Conservation (phyloP, 768 basidiomycete species). For the Gloeostereum incarnatum region DNA sequence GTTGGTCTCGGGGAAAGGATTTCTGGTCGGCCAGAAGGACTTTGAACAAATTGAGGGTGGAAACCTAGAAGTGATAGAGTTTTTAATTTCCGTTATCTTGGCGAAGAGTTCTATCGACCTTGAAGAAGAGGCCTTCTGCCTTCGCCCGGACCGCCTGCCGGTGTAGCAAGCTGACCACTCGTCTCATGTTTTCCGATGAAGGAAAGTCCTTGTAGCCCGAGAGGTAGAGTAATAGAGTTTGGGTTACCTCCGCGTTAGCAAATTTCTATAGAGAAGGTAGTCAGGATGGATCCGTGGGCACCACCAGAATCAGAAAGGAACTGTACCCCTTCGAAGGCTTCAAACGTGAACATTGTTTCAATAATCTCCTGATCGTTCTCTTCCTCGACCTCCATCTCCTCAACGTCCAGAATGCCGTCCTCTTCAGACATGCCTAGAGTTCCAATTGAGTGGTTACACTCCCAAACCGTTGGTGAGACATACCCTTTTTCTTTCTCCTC, state of each 20-base stretch:
- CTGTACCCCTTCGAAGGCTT: slow-evolving; percentile 80
- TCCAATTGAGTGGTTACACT: slow-evolving; percentile 11
- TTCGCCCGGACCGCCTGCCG: slow-evolving; percentile 86
- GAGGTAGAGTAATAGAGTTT: slow-evolving; percentile 78
- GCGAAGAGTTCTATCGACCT: slow-evolving; percentile 40
- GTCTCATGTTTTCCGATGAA: slow-evolving; percentile 76
- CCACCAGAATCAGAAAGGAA: slow-evolving; percentile 8
- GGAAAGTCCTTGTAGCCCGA: slow-evolving; percentile 77
- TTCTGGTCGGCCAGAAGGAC: slow-evolving; percentile 74
- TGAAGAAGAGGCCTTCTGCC: slow-evolving; percentile 93
- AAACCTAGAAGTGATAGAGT: slow-evolving; percentile 52
- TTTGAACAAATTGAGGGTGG: slow-evolving; percentile 84
- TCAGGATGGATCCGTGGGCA: not conserved
- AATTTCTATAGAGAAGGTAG: slow-evolving; percentile 56
- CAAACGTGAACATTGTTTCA: slow-evolving; percentile 89
- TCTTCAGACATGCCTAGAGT: slow-evolving; percentile 36
- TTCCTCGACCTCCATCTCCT: slow-evolving; percentile 55
- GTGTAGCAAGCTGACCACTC: slow-evolving; percentile 83
- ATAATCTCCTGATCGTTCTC: slow-evolving; percentile 57
- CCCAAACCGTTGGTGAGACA: slow-evolving; percentile 10
- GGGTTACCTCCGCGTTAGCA: slow-evolving; percentile 76
- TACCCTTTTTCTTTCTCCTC: slow-evolving; percentile 34
- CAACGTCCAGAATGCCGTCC: slow-evolving; percentile 60
- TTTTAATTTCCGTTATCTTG: not conserved
- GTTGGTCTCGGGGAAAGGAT: slow-evolving; percentile 67